Percentiles rank a stretch among this genome's conserved stretches.
These are phyloP conservation scores for Zanthoxylum bungeanum DNA, from an alignment of 345 rosid genomes.

Conservation along the genomic window DNA sequence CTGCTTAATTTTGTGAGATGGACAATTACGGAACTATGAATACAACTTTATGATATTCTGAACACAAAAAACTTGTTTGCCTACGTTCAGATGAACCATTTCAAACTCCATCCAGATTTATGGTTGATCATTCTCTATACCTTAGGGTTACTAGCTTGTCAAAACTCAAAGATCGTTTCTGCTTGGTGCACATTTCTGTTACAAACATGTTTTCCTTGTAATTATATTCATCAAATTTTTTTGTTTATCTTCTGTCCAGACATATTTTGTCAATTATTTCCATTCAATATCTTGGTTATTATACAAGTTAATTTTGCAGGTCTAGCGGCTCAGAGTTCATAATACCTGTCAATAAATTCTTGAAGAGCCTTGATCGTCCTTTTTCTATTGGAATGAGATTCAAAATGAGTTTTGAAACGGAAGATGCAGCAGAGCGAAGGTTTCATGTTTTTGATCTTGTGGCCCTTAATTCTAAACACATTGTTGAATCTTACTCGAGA, in stretches of 20 bases:
- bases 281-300: background rate
- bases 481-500: conserved; percentile 2
- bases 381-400: conserved; percentile 84
- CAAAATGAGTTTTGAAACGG: conserved; percentile 78
- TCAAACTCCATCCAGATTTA: background rate
- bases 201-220: background rate
- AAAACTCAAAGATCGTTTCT: too few species aligned
- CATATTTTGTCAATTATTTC: background rate
- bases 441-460: conserved; percentile 20
- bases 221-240: too few species aligned
- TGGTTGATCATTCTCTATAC: background rate
- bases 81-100: too few species aligned
- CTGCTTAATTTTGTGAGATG: background rate
- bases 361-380: conserved; percentile 67
- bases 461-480: background rate
- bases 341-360: conserved; percentile 59
- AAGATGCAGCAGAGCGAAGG: conserved; percentile 95
- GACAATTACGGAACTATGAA: background rate
- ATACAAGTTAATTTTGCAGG: conserved; percentile 33
- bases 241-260: background rate
- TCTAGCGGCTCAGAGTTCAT: conserved; percentile 73
- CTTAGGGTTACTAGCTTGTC: too few species aligned
- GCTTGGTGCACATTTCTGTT: background rate
- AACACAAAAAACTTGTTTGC: too few species aligned
- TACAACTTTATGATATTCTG: background rate